Conservation (phyloP, 495 filamentous ascomycete species). For the Hypomontagnella monticulosa region DNA sequence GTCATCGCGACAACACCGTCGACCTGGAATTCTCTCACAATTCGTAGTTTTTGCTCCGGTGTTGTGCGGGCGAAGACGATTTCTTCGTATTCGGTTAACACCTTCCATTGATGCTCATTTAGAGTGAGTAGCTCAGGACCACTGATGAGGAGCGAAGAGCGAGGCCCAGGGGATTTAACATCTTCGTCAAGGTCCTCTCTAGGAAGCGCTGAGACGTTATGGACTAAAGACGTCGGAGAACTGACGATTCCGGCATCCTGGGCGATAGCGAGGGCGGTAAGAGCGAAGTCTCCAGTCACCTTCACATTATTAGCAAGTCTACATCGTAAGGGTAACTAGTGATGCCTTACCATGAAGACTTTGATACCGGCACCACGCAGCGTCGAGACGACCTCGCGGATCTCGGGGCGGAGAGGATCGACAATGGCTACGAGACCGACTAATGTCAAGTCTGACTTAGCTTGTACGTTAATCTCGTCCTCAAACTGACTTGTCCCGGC, state of each 20-base stretch:
- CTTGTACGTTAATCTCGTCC: constrained; percentile 58
- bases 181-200: constrained; percentile 40
- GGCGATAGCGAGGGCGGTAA: constrained; percentile 76
- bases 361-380: constrained; percentile 69
- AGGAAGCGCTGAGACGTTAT: constrained; percentile 52
- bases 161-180: constrained; percentile 20
- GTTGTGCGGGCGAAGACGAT: constrained; percentile 77
- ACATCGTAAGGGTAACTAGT: not conserved
- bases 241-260: constrained; percentile 72
- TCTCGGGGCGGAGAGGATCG: constrained; percentile 74
- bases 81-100: constrained; percentile 65
- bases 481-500: constrained; percentile 61
- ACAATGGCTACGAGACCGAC: constrained; percentile 73
- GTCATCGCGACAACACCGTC: constrained; percentile 66
- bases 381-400: constrained; percentile 65
- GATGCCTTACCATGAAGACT: constrained; percentile 64
- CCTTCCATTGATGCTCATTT: constrained; percentile 66
- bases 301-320: constrained; percentile 23
- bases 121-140: constrained; percentile 68
- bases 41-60: constrained; percentile 79
- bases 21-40: constrained; percentile 72
- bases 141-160: constrained; percentile 60
- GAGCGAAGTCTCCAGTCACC: constrained; percentile 77
- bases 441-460: constrained; percentile 61
- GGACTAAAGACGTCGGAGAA: constrained; percentile 48